Evolutionary conservation across 2,329 filamentous ascomycete species (phyloP), one percentile per base, ranked within the genome.

Genomic region (Chaetomium sp.): DNA sequence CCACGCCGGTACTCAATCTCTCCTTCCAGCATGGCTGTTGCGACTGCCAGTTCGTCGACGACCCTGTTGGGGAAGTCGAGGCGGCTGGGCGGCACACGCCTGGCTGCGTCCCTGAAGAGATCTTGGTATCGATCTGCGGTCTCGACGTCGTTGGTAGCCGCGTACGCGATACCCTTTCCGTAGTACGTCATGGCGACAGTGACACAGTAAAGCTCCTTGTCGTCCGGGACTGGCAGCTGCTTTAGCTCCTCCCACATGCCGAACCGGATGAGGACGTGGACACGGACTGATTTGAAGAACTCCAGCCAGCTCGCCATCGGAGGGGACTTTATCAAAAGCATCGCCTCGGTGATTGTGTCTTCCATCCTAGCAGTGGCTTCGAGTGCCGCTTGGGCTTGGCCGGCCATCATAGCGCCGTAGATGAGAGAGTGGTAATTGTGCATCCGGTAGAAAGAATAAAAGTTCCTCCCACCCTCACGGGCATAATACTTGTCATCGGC

Each of bases 391-490:
- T 31, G 50, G 25, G 50, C 27, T 29, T 53, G 50, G 5, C 50
- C 50, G 2, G 50, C 50, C 50, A 53, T 53, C 50, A 53, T 53
- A 7, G 50, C 50, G 25, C 13, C 27, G 27, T 53, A 53, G 27
- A 53, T 53, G 25, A 53, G 50, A 2, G 50, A 53, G 25, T 53
- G 50, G 50, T 53, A 53, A 27, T 53, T 53, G 50, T 53, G 50
- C 50, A 53, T 53, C 13, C 50, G 2, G 8, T 53, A 53, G 50
- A 53, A 53, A 1, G 50, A 53, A 31, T 53, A 53, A 16, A 53
- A 53, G 4, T 53, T 53, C 27, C 23, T 53, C 25, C 50, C 50
- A 4, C 50, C 50, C 16, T 53, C 50, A 3, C 50, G 50, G 7
- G 50, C 50, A 29, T 29, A 53, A 16, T 53, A 53, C 50, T 31